Evolutionary conservation across 2,329 filamentous ascomycete species (phyloP).

Genomic region (Tolypocladium sp.): DNA sequence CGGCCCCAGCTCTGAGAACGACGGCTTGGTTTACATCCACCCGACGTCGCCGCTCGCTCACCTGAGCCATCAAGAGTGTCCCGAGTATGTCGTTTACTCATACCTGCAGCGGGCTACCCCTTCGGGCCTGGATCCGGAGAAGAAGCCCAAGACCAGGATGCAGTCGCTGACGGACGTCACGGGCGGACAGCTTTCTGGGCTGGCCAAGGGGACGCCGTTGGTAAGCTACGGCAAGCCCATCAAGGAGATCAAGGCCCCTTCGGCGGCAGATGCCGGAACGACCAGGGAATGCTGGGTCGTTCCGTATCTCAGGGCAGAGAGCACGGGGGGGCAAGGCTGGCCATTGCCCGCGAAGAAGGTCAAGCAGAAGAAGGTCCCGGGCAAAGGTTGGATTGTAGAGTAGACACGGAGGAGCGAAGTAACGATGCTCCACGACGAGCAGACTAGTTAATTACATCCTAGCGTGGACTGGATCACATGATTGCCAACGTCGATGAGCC

Average conservation of each 20-base stretch:
- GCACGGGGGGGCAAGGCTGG: constrained; percentile 63
- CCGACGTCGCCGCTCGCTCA: constrained; percentile 73
- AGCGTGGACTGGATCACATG: neutral
- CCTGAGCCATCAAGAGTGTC: constrained; percentile 61
- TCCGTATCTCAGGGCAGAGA: constrained; percentile 64
- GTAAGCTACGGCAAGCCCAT: constrained; percentile 83
- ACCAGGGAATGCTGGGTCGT: constrained; percentile 75
- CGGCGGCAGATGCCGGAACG: constrained; percentile 24
- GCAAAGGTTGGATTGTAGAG: constrained; percentile 66
- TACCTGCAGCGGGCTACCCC: constrained; percentile 65
- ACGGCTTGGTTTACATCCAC: constrained; percentile 76
- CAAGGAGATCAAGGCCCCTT: constrained; percentile 58
- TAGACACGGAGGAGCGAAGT: constrained; percentile 14
- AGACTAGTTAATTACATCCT: neutral
- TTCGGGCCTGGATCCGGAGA: constrained; percentile 39
- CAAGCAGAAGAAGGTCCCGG: constrained; percentile 63
- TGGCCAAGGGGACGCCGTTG: constrained; percentile 79
- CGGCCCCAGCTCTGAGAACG: constrained; percentile 30
- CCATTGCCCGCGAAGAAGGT: constrained; percentile 79
- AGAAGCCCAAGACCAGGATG: constrained; percentile 70
- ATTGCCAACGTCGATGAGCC: neutral
- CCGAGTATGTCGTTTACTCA: constrained; percentile 79
- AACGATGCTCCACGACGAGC: neutral
- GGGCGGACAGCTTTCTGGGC: constrained; percentile 62
- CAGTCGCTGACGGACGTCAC: constrained; percentile 75